phyloP scores from a whole-genome alignment of 2,329 filamentous ascomycete species.

The Trichoderma harzianum region DNA sequence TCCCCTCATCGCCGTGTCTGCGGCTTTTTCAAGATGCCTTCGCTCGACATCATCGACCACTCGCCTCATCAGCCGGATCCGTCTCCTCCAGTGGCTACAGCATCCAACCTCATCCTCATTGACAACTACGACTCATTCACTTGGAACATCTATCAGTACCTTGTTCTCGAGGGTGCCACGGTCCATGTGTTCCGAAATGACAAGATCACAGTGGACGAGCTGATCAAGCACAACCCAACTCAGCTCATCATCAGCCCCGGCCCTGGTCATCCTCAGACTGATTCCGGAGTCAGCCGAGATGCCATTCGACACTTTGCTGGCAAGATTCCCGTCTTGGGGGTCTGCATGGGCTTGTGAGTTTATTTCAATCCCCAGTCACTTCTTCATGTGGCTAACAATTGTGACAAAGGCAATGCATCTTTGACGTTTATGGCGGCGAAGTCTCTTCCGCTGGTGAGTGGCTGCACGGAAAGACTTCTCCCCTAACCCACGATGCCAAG shows the following conservation, averaged over 20 bases:
- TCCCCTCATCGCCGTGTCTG: not conserved
- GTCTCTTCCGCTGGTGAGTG: constrained; percentile 95
- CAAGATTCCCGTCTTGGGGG: constrained; percentile 93
- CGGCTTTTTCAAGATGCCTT: constrained; percentile 42
- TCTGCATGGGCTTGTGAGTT: constrained; percentile 92
- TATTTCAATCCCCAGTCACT: not conserved
- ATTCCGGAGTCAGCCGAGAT: constrained; percentile 90
- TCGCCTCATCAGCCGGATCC: constrained; percentile 82
- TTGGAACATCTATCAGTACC: constrained; percentile 98
- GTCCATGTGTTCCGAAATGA: constrained; percentile 93
- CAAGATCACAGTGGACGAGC: constrained; percentile 78
- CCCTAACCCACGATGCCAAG: constrained; percentile 81
- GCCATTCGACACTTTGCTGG: constrained; percentile 88
- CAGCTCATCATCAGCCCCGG: constrained; percentile 94
- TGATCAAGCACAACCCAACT: constrained; percentile 80
- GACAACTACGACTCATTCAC: constrained; percentile 99
- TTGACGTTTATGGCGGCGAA: constrained; percentile 85
- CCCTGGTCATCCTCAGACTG: constrained; percentile 85
- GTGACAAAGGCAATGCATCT: constrained; percentile 76
- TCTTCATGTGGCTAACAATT: constrained; percentile 3
- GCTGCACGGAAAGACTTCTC: constrained; percentile 93
- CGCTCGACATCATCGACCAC: constrained; percentile 63
- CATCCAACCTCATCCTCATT: constrained; percentile 88
- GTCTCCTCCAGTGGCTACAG: constrained; percentile 68
- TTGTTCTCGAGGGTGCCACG: constrained; percentile 88